phyloP scores from a whole-genome alignment of 768 basidiomycete species.

The Boletus vinaceobasis region DNA sequence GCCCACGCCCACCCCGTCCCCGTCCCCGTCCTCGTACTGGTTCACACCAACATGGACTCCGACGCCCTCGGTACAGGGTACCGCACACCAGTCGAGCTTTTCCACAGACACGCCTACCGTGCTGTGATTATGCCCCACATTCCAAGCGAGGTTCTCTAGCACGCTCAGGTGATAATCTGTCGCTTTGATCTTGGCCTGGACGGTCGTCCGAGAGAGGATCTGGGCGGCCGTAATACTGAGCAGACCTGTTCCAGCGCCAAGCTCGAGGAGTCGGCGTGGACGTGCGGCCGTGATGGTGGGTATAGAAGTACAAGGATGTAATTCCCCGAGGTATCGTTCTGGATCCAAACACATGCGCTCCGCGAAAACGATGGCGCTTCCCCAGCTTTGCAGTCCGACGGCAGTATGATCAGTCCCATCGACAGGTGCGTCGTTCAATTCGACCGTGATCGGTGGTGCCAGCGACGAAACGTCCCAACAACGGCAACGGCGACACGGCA shows the following conservation, averaged over 20 bases:
- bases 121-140: slow-evolving; percentile 51
- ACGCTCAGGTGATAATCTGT: slow-evolving; percentile 82
- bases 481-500: slow-evolving; percentile 1
- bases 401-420: slow-evolving; percentile 66
- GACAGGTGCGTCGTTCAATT: slow-evolving; percentile 70
- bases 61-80: slow-evolving; percentile 28
- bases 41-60: background rate
- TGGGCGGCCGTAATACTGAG: slow-evolving; percentile 68
- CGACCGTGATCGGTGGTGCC: slow-evolving; percentile 36
- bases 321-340: slow-evolving; percentile 33
- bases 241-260: slow-evolving; percentile 85
- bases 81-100: slow-evolving; percentile 63
- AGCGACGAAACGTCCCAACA: background rate
- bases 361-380: slow-evolving; percentile 68
- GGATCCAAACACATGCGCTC: slow-evolving; percentile 56
- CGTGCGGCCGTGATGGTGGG: background rate
- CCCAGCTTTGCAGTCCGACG: slow-evolving; percentile 86
- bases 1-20: no score
- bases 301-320: slow-evolving; percentile 1
- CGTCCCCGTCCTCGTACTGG: background rate
- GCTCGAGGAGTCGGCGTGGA: slow-evolving; percentile 56
- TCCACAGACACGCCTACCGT: slow-evolving; percentile 42
- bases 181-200: slow-evolving; percentile 45
- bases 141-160: slow-evolving; percentile 59
- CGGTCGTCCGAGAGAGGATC: slow-evolving; percentile 30